phyloP scores from a whole-genome alignment of 257 asterid species.

The Marsdenia floribunda region DNA sequence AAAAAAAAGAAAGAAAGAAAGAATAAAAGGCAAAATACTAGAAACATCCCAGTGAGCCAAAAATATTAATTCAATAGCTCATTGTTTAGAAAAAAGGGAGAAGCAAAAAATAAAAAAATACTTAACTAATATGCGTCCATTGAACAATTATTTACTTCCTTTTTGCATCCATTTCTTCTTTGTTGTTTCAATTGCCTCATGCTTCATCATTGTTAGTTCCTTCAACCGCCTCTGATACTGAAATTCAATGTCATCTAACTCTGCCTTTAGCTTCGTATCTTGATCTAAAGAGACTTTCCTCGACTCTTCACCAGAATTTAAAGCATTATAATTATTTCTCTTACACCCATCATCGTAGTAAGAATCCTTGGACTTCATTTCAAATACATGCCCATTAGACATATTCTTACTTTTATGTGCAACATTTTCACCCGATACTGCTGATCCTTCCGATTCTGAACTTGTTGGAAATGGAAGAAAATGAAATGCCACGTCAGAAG shows the following conservation, averaged over 20 bases:
- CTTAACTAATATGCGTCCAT: slow-evolving; percentile 6
- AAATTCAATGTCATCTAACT: slow-evolving; percentile 29
- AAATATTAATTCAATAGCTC: too few relatives aligned
- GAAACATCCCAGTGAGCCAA: too few relatives aligned
- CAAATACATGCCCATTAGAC: slow-evolving; percentile 25
- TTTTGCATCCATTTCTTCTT: slow-evolving; percentile 45
- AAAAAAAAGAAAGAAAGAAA: too few relatives aligned
- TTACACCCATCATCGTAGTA: slow-evolving; percentile 20
- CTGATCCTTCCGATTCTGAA: slow-evolving; percentile 37
- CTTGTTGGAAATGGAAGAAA: slow-evolving; percentile 23
- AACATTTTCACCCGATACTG: slow-evolving; percentile 28
- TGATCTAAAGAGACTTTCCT: slow-evolving; percentile 5
- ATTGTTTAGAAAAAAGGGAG: too few relatives aligned
- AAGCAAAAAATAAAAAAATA: too few relatives aligned
- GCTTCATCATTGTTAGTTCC: slow-evolving; percentile 30
- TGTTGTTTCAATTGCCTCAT: slow-evolving; percentile 36
- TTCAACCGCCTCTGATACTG: slow-evolving; percentile 32
- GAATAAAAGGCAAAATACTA: too few relatives aligned
- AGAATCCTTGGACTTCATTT: slow-evolving; percentile 34
- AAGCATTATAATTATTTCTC: not conserved
- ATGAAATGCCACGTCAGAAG: slow-evolving; percentile 21
- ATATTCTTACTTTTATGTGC: slow-evolving; percentile 24
- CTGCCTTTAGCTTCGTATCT: slow-evolving; percentile 25
- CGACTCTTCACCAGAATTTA: slow-evolving; percentile 21
- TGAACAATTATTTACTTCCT: slow-evolving; percentile 26